Percentiles rank a stretch among this genome's conserved stretches.
Evolutionary conservation across 2,329 filamentous ascomycete species (phyloP).

Genomic region (Colletotrichum higginsianum): DNA sequence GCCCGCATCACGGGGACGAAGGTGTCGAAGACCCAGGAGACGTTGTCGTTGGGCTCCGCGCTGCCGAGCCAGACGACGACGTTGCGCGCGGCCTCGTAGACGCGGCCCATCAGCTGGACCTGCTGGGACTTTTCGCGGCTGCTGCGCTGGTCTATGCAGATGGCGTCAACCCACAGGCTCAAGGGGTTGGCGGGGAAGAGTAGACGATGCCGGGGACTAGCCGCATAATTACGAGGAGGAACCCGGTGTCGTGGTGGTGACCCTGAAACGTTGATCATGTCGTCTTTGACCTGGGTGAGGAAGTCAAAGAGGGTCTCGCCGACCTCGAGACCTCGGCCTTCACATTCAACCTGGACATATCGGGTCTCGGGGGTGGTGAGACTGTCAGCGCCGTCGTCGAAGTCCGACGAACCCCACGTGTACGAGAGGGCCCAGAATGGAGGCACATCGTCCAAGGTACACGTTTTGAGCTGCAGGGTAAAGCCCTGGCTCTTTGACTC

Average conservation of each 20-base stretch:
- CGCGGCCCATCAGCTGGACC: constrained; percentile 44
- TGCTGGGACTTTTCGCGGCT: constrained; percentile 39
- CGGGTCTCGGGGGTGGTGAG: not conserved
- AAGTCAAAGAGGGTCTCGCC: constrained; percentile 26
- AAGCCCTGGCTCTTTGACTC: not conserved
- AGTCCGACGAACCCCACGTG: constrained; percentile 21
- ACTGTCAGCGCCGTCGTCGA: not conserved
- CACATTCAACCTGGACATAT: constrained; percentile 3
- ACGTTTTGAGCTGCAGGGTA: not conserved
- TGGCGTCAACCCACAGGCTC: constrained; percentile 44
- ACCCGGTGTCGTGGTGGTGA: no score
- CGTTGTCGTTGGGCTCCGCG: constrained; percentile 26
- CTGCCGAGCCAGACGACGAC: constrained; percentile 32
- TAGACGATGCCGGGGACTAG: not conserved
- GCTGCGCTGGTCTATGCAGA: constrained; percentile 44
- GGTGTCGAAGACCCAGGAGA: constrained; percentile 39
- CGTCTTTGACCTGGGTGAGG: constrained; percentile 12
- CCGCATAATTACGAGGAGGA: not conserved
- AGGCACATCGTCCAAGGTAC: not conserved
- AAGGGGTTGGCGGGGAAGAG: not conserved
- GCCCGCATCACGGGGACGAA: constrained; percentile 22
- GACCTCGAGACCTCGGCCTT: not conserved
- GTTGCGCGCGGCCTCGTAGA: constrained; percentile 36
- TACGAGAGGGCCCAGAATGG: constrained; percentile 30
- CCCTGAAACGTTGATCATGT: not conserved